A percentile compares a stretch with the other conserved stretches of the same genome.
These are phyloP conservation scores for Phtheirospermum japonicum DNA, from an alignment of 257 asterid genomes.

Conservation along the genomic window DNA sequence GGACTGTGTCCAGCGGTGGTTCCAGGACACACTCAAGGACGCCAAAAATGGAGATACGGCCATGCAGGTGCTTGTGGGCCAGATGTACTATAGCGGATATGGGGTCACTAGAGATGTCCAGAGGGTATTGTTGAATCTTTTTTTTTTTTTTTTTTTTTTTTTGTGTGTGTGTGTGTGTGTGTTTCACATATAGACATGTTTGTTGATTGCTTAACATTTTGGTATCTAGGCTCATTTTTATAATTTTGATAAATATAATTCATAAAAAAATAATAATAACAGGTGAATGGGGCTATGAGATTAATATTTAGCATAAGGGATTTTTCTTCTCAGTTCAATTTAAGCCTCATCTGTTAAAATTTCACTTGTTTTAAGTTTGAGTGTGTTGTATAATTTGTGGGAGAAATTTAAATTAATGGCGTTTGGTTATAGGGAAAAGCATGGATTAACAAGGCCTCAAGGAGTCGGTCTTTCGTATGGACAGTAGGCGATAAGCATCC, in stretches of 20 bases:
- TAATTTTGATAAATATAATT: neutral
- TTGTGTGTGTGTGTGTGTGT: neutral
- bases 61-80: conserved; percentile 97
- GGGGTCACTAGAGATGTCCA: conserved; percentile 67
- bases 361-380: neutral
- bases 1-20: conserved; percentile 88
- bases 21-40: conserved; percentile 83
- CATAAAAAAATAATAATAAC: too few species aligned
- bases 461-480: conserved; percentile 68
- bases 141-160: neutral
- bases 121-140: conserved; percentile 43
- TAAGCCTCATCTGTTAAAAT: neutral
- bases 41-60: conserved; percentile 76
- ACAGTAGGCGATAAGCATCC: conserved; percentile 89
- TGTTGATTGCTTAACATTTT: conserved; percentile 21
- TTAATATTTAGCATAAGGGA: too few species aligned
- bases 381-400: neutral
- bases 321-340: too few species aligned
- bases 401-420: conserved; percentile 19
- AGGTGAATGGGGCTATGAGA: too few species aligned
- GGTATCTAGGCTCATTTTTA: neutral
- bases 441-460: conserved; percentile 80
- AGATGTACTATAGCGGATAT: conserved; percentile 92
- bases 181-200: neutral
- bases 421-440: conserved; percentile 60